phyloP scores from a whole-genome alignment of 1,284 basidiomycete species.

The Ceratobasidium papillatum region DNA sequence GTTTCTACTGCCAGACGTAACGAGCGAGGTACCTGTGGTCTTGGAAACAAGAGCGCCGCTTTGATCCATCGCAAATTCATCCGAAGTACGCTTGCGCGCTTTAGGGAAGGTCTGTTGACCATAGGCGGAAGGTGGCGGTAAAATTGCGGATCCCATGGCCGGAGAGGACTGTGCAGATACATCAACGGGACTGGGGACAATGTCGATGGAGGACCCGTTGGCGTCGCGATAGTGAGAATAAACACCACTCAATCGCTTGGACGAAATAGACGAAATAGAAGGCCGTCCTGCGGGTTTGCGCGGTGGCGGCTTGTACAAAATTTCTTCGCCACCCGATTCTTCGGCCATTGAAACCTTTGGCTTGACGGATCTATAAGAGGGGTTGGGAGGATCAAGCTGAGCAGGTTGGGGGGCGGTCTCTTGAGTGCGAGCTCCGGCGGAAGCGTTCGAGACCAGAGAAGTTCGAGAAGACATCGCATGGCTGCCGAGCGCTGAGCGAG shows the following conservation, averaged over 20 bases:
- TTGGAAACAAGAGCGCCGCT: conserved; percentile 66
- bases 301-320: conserved; percentile 67
- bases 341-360: conserved; percentile 70
- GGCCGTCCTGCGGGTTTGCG: conserved; percentile 40
- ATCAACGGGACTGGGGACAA: conserved; percentile 30
- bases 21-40: conserved; percentile 49
- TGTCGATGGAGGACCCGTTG: conserved; percentile 30
- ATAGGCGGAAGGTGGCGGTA: conserved; percentile 60
- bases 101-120: conserved; percentile 54
- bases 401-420: not conserved
- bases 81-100: conserved; percentile 78
- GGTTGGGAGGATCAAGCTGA: conserved; percentile 16
- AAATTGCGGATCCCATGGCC: conserved; percentile 48
- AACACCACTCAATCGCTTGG: conserved; percentile 36
- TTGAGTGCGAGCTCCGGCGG: conserved; percentile 5
- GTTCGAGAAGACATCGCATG: conserved; percentile 25
- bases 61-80: conserved; percentile 82
- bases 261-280: conserved; percentile 40
- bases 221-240: conserved; percentile 36
- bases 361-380: conserved; percentile 58
- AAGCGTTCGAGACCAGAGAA: conserved; percentile 25
- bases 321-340: conserved; percentile 84
- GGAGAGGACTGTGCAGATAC: conserved; percentile 45
- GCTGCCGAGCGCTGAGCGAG: conserved; percentile 12
- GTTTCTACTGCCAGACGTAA: conserved; percentile 2